These are phyloP conservation scores for Ochromonadaceae sp. DNA, from an alignment of 352 stramenopile genomes.

Conservation along the genomic window DNA sequence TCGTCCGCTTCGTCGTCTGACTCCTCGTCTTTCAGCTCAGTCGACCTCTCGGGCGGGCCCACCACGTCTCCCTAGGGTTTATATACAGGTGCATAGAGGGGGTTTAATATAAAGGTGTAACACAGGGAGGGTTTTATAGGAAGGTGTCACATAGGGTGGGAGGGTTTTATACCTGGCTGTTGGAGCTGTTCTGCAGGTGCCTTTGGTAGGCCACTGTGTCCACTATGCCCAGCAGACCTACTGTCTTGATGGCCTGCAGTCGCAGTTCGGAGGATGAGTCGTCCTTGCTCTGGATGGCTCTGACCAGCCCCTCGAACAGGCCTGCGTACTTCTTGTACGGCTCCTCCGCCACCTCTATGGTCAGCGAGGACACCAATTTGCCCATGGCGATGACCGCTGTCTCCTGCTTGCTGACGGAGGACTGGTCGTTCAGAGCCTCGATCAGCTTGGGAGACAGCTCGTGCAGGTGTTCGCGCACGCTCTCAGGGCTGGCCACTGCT, in stretches of 20 bases:
- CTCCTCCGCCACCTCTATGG: not conserved
- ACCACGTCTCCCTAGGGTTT: too few species aligned
- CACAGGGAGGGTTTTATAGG: too few species aligned
- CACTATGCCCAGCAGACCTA: conserved; percentile 7
- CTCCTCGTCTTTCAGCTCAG: too few species aligned
- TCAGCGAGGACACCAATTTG: conserved; percentile 7
- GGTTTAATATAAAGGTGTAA: too few species aligned
- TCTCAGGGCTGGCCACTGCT: not conserved
- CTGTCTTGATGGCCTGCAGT: conserved; percentile 23
- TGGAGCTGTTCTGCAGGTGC: too few species aligned
- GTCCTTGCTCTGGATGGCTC: not conserved
- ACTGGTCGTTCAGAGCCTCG: not conserved
- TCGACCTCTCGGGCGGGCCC: too few species aligned
- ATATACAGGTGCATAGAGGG: too few species aligned
- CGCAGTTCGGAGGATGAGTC: not conserved
- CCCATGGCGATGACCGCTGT: conserved; percentile 8
- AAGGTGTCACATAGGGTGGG: too few species aligned
- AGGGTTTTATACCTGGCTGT: conserved; percentile 15
- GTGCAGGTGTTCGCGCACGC: not conserved
- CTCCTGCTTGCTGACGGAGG: not conserved
- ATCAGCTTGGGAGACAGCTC: not conserved
- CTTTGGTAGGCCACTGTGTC: conserved; percentile 6
- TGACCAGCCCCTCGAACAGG: conserved; percentile 9
- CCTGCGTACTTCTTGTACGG: conserved; percentile 5
- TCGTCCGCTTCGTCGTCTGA: too few species aligned